Evolutionary conservation across 768 basidiomycete genomes (phyloP), one percentile per base, ranked within the genome.

Genomic region (Pisolithus tinctorius): DNA sequence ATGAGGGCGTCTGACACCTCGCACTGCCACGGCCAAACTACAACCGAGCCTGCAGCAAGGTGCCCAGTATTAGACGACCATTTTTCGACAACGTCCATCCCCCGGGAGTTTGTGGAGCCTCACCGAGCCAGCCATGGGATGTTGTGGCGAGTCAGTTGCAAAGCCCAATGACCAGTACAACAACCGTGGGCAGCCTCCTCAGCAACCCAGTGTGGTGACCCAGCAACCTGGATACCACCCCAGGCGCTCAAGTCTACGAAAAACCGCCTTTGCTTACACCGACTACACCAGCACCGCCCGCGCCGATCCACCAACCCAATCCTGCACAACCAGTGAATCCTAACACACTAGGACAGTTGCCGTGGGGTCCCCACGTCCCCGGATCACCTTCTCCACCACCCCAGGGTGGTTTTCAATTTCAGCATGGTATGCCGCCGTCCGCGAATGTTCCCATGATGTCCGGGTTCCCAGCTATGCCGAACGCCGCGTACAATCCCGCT

Each of bases 81-180:
- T 45, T 45, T n/a, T 27, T 27, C 44, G 4, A 26, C 27, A 16
- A 30, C 44, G 30, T 20, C 6, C 44, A 45, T 10, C 34, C 13
- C 13, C 13, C 34, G 11, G 4, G 34, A 3, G 13, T 4, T 14
- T 2, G 34, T 34, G 34, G 13, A 34, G 34, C 34, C 34, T 10
- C 43, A 29, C 26, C 4, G 31, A n/a, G 31, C 30, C 30, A 36
- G 54, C 58, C 57, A 86, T 84, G 82, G 74, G 79, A 55, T 88
- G 87, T 60, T 89, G 86, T 62, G 83, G 84, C n/a, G 74, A 78
- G 45, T 57, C 75, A 8, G 61, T 55, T 30, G 60, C 62, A 34
- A 59, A 62, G 27, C 55, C 59, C 38, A 62, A 69, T 50, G 55
- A 63, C 48, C 58, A 69, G 45, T 63, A 63, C 50, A 58, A 67